Evolutionary conservation across 305 asterid species (phyloP).

Genomic region (Andrographis paniculata): DNA sequence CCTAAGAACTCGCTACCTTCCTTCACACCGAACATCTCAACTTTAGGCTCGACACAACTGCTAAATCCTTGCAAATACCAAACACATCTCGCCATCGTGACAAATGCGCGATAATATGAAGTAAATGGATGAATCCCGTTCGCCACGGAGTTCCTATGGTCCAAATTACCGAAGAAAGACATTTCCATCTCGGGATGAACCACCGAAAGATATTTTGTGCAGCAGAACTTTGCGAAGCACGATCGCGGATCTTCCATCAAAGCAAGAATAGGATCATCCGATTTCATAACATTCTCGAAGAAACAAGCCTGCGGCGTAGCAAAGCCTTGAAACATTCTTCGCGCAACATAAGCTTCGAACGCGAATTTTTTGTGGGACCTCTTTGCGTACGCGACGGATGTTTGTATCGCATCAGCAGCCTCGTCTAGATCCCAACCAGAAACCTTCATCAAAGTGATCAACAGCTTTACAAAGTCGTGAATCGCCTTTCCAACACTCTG

Average conservation of each 20-base stretch:
- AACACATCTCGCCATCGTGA: conserved; percentile 67
- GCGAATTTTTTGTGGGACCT: conserved; percentile 69
- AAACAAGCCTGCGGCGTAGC: conserved; percentile 22
- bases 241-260: conserved; percentile 52
- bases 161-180: conserved; percentile 59
- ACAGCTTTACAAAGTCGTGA: conserved; percentile 74
- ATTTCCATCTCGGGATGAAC: conserved; percentile 63
- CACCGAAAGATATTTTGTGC: conserved; percentile 45
- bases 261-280: conserved; percentile 55
- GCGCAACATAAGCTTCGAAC: conserved; percentile 66
- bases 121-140: conserved; percentile 61
- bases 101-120: conserved; percentile 53
- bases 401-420: conserved; percentile 52
- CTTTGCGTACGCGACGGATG: conserved; percentile 45
- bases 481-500: conserved; percentile 50
- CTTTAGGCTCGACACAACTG: conserved; percentile 35
- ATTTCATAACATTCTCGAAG: conserved; percentile 29
- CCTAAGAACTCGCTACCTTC: conserved; percentile 51
- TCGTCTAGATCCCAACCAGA: conserved; percentile 74
- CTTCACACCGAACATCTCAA: conserved; percentile 43
- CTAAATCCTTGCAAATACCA: conserved; percentile 57
- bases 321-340: conserved; percentile 59
- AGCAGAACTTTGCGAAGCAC: conserved; percentile 57
- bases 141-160: conserved; percentile 52
- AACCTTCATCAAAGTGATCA: conserved; percentile 59